Evolutionary conservation across 208 protist genomes (phyloP).

Genomic region (Crithidia fasciculata): DNA sequence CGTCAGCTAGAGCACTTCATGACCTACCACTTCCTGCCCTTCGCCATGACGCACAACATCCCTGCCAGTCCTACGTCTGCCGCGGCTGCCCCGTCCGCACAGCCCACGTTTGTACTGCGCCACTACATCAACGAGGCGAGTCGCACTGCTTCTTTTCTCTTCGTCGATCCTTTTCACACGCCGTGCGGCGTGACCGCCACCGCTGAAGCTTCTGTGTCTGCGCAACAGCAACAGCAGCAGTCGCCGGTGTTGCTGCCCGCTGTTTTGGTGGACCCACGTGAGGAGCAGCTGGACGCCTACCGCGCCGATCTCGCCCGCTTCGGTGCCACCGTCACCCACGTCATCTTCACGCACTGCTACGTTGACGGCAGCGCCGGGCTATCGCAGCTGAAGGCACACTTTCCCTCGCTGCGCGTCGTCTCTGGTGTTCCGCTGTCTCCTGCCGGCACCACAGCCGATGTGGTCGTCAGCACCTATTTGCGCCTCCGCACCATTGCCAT

Average conservation of each 20-base stretch:
- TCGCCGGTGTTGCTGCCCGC: background rate
- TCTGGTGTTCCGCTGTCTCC: constrained; percentile 31
- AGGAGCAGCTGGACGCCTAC: constrained; percentile 41
- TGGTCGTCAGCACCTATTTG: constrained; percentile 25
- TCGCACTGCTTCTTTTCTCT: constrained; percentile 70
- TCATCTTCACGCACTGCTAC: constrained; percentile 79
- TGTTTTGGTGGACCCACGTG: constrained; percentile 65
- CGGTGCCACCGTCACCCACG: constrained; percentile 30
- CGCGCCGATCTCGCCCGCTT: constrained; percentile 45
- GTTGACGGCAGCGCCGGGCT: constrained; percentile 65
- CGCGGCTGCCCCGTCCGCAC: background rate
- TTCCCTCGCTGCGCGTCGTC: constrained; percentile 33
- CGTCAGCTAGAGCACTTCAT: constrained; percentile 63
- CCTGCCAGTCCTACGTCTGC: background rate
- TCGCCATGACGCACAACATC: constrained; percentile 66
- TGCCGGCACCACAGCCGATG: constrained; percentile 23
- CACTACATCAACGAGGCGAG: constrained; percentile 82
- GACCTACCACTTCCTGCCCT: constrained; percentile 64
- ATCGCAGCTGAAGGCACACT: constrained; percentile 24
- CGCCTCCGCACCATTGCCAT: constrained; percentile 43
- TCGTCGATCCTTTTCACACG: constrained; percentile 40
- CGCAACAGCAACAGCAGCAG: background rate
- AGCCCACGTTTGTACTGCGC: constrained; percentile 44
- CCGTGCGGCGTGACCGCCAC: background rate
- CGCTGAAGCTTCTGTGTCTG: background rate